A percentile compares a stretch with the other conserved stretches of the same genome.
phyloP scores from a whole-genome alignment of 805 yeast genomes.

The Wickerhamomyces ciferrii region DNA sequence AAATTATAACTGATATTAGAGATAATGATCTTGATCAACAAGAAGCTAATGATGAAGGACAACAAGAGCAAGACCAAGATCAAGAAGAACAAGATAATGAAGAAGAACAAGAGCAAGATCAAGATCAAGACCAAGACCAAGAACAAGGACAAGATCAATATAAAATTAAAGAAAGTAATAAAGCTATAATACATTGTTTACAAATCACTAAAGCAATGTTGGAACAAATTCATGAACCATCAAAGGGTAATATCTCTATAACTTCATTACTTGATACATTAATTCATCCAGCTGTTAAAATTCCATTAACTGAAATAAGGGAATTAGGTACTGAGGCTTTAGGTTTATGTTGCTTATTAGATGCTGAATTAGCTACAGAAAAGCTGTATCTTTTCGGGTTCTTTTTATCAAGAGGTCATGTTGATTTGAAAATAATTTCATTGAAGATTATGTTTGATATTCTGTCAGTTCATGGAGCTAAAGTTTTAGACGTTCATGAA shows the following conservation, averaged over 20 bases:
- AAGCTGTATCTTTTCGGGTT: conserved; percentile 63
- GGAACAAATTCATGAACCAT: conserved; percentile 58
- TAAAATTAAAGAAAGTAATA: conserved; percentile 28
- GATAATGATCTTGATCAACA: conserved; percentile 39
- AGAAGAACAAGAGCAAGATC: no score
- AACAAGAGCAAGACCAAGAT: no score
- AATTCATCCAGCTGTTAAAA: conserved; percentile 72
- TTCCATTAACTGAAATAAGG: conserved; percentile 47
- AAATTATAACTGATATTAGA: conserved; percentile 78
- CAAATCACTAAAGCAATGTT: conserved; percentile 64
- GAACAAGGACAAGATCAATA: no score
- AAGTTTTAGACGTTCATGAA: conserved; percentile 55
- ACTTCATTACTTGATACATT: conserved; percentile 70
- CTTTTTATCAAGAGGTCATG: conserved; percentile 64
- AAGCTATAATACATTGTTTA: conserved; percentile 56
- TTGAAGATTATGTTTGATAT: conserved; percentile 74
- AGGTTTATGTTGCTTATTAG: conserved; percentile 75
- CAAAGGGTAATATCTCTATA: conserved; percentile 59
- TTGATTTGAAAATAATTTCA: conserved; percentile 54
- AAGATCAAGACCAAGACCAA: no score
- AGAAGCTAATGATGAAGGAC: conserved; percentile 22
- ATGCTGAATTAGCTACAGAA: conserved; percentile 56
- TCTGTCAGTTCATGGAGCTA: conserved; percentile 68
- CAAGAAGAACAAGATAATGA: no score
- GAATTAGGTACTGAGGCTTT: conserved; percentile 68